phyloP scores from a whole-genome alignment of 495 filamentous ascomycete species.

The Aspergillus haitiensis region DNA sequence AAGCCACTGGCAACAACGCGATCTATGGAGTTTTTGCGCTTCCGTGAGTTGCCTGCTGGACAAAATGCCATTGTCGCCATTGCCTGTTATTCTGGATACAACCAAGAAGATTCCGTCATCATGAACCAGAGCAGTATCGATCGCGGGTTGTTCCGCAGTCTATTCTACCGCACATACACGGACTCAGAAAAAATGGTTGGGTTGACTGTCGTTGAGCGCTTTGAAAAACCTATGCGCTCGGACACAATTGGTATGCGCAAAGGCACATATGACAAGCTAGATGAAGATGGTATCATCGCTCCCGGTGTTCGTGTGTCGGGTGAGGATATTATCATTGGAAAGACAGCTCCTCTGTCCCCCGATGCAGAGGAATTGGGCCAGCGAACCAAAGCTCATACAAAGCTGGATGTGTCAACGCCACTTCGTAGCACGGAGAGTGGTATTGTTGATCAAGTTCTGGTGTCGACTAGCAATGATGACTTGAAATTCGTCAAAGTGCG shows the following conservation, averaged over 20 bases:
- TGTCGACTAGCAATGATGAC: slow-evolving; percentile 84
- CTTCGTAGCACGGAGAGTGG: slow-evolving; percentile 93
- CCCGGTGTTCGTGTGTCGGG: slow-evolving; percentile 92
- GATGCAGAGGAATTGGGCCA: slow-evolving; percentile 94
- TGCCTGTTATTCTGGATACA: slow-evolving; percentile 97
- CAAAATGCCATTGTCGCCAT: slow-evolving; percentile 99
- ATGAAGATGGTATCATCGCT: slow-evolving; percentile 89
- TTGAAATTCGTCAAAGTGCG: slow-evolving; percentile 94
- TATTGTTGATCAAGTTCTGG: slow-evolving; percentile 88
- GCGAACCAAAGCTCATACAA: slow-evolving; percentile 82
- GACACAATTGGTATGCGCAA: slow-evolving; percentile 90
- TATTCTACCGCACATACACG: slow-evolving; percentile 96
- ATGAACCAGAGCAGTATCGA: slow-evolving; percentile 99
- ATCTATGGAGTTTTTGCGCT: slow-evolving; percentile 98
- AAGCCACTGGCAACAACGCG: slow-evolving; percentile 95
- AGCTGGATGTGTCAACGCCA: slow-evolving; percentile 92
- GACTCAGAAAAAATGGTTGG: slow-evolving; percentile 94
- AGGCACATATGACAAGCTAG: slow-evolving; percentile 96
- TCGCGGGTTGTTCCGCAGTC: slow-evolving; percentile 91
- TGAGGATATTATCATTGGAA: slow-evolving; percentile 99
- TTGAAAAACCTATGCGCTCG: slow-evolving; percentile 87
- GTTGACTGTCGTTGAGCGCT: slow-evolving; percentile 82
- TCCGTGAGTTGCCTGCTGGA: slow-evolving; percentile 92
- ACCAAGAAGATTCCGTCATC: slow-evolving; percentile 99
- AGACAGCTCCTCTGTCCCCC: slow-evolving; percentile 89